A percentile compares a stretch with the other conserved stretches of the same genome.
phyloP scores from a whole-genome alignment of 2,329 filamentous ascomycete genomes.

The Ascochyta pisi region DNA sequence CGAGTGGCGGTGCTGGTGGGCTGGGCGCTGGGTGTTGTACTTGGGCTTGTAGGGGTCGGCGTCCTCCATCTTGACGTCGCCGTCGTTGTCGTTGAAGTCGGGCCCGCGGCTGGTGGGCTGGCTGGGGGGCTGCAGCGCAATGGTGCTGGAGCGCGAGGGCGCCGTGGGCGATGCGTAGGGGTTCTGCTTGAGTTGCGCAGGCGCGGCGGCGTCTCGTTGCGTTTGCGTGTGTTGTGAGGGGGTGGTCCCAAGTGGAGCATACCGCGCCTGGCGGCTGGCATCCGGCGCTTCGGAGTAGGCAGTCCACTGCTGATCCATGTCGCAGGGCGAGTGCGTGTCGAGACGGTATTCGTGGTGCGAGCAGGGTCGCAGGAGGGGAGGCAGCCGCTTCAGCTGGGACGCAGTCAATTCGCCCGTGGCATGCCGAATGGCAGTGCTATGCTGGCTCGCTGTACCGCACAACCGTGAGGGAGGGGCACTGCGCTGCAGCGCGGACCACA shows the following conservation, averaged over 20 bases:
- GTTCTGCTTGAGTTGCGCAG: conserved; percentile 46
- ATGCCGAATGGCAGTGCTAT: conserved; percentile 36
- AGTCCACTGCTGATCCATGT: conserved; percentile 50
- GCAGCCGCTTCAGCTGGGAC: conserved; percentile 47
- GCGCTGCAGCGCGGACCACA: conserved; percentile 18
- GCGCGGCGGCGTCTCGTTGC: conserved; percentile 40
- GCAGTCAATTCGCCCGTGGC: conserved; percentile 41
- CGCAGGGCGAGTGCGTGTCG: conserved; percentile 14
- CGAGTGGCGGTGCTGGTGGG: conserved; percentile 77
- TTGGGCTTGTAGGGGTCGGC: conserved; percentile 86
- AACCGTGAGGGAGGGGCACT: conserved; percentile 17
- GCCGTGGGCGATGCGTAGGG: conserved; percentile 33
- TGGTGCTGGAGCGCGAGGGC: conserved; percentile 16
- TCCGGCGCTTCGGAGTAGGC: conserved; percentile 45
- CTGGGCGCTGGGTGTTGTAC: conserved; percentile 76
- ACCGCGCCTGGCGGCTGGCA: conserved; percentile 46
- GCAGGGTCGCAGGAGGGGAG: conserved; percentile 29
- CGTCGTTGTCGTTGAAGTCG: conserved; percentile 53
- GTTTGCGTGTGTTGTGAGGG: conserved; percentile 42
- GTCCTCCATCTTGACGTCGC: conserved; percentile 77
- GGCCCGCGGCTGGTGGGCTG: conserved; percentile 37
- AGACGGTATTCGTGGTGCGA: conserved; percentile 17
- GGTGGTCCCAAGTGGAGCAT: conserved; percentile 46
- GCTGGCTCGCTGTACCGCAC: conserved; percentile 9
- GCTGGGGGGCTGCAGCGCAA: conserved; percentile 26